Conservation (phyloP, 495 filamentous ascomycete genomes). For the Hyaloscypha finlandica region DNA sequence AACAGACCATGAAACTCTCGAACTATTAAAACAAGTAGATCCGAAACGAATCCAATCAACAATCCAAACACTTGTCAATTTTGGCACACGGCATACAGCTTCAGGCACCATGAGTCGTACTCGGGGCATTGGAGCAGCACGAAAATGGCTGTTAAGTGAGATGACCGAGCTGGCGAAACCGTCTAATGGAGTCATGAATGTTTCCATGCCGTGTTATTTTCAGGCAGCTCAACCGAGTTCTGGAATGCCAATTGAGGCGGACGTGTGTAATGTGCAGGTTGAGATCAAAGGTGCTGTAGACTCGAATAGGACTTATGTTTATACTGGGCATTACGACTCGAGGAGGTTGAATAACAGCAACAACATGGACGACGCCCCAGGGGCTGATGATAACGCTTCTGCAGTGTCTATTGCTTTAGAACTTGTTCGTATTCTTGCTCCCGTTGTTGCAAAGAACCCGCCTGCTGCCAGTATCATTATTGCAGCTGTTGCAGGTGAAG, state of each 20-base stretch:
- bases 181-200: slow-evolving; percentile 43
- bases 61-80: slow-evolving; percentile 48
- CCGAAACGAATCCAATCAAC: slow-evolving; percentile 43
- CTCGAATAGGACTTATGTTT: slow-evolving; percentile 47
- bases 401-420: slow-evolving; percentile 32
- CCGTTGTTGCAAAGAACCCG: slow-evolving; percentile 7
- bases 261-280: slow-evolving; percentile 51
- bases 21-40: slow-evolving; percentile 44
- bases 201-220: slow-evolving; percentile 44
- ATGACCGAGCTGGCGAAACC: slow-evolving; percentile 41
- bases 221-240: slow-evolving; percentile 37
- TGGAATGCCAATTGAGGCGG: slow-evolving; percentile 45
- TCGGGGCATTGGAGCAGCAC: slow-evolving; percentile 53
- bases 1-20: slow-evolving; percentile 43
- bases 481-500: slow-evolving; percentile 52
- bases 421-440: slow-evolving; percentile 7
- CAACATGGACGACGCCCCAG: slow-evolving; percentile 49
- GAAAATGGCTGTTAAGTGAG: slow-evolving; percentile 50
- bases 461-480: slow-evolving; percentile 52
- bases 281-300: slow-evolving; percentile 47
- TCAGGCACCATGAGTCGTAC: slow-evolving; percentile 45
- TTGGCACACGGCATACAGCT: slow-evolving; percentile 53
- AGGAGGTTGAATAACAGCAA: slow-evolving; percentile 46
- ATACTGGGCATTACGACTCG: slow-evolving; percentile 55
- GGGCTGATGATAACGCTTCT: slow-evolving; percentile 53